These are phyloP conservation scores for Neolentinus lepideus DNA, from an alignment of 1,284 basidiomycete genomes.

Conservation along the genomic window DNA sequence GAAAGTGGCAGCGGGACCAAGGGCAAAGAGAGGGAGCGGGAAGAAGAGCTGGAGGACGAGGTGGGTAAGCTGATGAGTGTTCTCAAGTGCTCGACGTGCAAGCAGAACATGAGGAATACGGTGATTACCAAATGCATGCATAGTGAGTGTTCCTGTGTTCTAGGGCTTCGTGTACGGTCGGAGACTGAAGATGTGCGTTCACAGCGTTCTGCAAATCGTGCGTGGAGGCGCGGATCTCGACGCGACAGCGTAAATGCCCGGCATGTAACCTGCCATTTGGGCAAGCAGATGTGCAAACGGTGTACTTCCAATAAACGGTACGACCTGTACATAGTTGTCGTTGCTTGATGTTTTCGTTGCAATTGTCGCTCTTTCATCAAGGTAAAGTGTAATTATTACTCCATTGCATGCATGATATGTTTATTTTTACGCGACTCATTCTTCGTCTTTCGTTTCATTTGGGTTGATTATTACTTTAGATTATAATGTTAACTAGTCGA, in stretches of 20 bases:
- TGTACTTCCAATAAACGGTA: constrained; percentile 71
- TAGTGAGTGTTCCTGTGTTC: constrained; percentile 36
- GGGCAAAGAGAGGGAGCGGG: constrained; percentile 20
- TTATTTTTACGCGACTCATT: neutral
- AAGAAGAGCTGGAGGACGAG: constrained; percentile 37
- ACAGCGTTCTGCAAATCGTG: constrained; percentile 86
- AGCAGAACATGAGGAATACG: constrained; percentile 76
- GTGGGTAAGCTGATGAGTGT: constrained; percentile 66
- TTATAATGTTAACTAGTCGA: neutral
- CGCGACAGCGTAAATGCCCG: constrained; percentile 94
- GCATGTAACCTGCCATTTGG: constrained; percentile 85
- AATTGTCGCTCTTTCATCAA: neutral
- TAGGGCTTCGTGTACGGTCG: constrained; percentile 2
- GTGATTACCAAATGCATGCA: constrained; percentile 94
- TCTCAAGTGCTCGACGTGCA: constrained; percentile 91
- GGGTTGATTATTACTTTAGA: neutral
- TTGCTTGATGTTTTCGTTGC: neutral
- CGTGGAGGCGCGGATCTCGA: constrained; percentile 83
- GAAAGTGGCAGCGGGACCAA: constrained; percentile 11
- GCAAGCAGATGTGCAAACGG: constrained; percentile 77
- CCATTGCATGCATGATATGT: neutral
- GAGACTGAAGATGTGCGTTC: constrained; percentile 4
- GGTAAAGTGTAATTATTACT: neutral
- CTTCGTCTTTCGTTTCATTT: neutral
- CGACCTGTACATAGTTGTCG: neutral